These are phyloP conservation scores for Lagenaria siceraria DNA, from an alignment of 306 rosid species.

Conservation along the genomic window DNA sequence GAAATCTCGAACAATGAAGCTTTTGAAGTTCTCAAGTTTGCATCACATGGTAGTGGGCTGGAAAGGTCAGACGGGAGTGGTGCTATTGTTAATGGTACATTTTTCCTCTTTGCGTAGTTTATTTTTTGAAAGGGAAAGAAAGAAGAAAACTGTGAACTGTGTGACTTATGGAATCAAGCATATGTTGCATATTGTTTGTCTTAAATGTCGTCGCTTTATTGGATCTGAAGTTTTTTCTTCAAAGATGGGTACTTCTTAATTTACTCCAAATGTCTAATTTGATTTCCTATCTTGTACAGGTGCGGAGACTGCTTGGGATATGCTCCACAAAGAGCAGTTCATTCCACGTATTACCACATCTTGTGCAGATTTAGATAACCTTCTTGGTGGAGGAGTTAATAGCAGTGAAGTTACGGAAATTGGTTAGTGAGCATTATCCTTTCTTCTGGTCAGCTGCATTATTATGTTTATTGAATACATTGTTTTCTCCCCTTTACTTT, in stretches of 20 bases:
- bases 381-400: slow-evolving; percentile 81
- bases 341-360: slow-evolving; percentile 57
- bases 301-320: slow-evolving; percentile 86
- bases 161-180: background rate
- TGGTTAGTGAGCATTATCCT: slow-evolving; percentile 32
- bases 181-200: background rate
- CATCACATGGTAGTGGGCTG: slow-evolving; percentile 31
- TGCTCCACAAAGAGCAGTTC: slow-evolving; percentile 66
- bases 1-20: slow-evolving; percentile 55
- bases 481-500: background rate
- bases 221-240: background rate
- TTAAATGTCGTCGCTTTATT: background rate
- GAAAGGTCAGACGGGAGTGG: slow-evolving; percentile 28
- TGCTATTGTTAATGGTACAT: slow-evolving; percentile 41
- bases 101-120: background rate
- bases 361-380: slow-evolving; percentile 60
- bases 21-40: slow-evolving; percentile 49
- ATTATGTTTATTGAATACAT: background rate
- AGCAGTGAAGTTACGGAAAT: slow-evolving; percentile 91
- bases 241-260: background rate
- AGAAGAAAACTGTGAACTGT: background rate
- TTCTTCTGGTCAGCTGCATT: background rate
- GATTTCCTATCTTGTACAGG: slow-evolving; percentile 24
- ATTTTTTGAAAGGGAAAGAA: background rate
- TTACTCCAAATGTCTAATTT: background rate